Evolutionary conservation across 371 early-diverging fungal genomes (phyloP), one percentile per base, ranked within the genome.

Genomic region (Saksenaea vasiformis): DNA sequence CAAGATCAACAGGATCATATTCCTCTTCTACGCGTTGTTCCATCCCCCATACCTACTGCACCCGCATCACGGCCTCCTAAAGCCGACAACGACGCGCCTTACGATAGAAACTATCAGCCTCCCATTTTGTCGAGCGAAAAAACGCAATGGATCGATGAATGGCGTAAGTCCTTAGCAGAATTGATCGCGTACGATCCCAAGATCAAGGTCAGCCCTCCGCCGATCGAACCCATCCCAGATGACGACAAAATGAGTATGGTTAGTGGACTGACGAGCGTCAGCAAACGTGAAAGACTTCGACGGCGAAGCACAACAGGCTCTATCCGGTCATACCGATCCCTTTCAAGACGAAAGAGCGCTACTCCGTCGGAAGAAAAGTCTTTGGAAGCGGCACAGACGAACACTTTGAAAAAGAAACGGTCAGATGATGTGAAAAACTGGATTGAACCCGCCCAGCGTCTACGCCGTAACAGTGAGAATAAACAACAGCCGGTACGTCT

Each of bases 371-470:
- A 47, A 22, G 51, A 47, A 47, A 47, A 47, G 11, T 11, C 39
- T 2, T 11, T 39, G 39, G 39, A 22, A 47, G 22, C 17, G 22
- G 11, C 17, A 56, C 66, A 35, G 22, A 3, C 51, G 22, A 22
- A 9, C 22, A 47, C 60, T 28, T 34, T 79, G 36, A 71, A 67
- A 54, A 78, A 75, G 54, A 78, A 69, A 61, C 69, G 81, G 19
- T 79, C 77, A 27, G 75, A 74, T 47, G 80, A 79, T 56, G 77
- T 77, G 5, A 67, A 77, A 9, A 71, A 74, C 41, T 79, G 80
- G 80, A 79, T 79, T 15, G 63, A 63, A 34, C 51, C 51, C 7
- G 22, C 22, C 24, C 51, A 47, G 8, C 51, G 26, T 47, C 1
- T 47, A 4, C n/a, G 19, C 3, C n/a, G 22, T 22, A 8, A 47